phyloP scores from a whole-genome alignment of 2,329 filamentous ascomycete species.

The Xylariaceae sp. region DNA sequence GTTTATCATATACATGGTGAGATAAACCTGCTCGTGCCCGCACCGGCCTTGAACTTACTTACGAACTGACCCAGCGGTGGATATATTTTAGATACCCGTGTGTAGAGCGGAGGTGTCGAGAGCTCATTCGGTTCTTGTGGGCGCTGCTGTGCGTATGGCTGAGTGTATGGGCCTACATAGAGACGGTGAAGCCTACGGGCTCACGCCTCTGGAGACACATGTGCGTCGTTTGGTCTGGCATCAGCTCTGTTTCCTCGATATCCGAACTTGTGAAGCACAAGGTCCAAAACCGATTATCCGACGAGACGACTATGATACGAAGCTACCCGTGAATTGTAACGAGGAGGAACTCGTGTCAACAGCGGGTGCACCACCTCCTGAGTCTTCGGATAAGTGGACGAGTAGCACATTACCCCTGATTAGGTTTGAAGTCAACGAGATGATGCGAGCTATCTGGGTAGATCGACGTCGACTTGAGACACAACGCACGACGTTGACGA shows the following conservation, averaged over 20 bases:
- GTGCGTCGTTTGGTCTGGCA: conserved; percentile 70
- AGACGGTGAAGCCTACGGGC: conserved; percentile 61
- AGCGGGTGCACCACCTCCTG: conserved; percentile 32
- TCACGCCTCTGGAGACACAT: conserved; percentile 63
- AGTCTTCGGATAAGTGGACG: conserved; percentile 54
- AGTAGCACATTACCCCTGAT: conserved; percentile 63
- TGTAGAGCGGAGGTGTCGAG: conserved; percentile 67
- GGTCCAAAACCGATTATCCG: conserved; percentile 66
- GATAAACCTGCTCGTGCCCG: conserved; percentile 18
- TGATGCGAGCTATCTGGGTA: conserved; percentile 64
- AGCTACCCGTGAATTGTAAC: conserved; percentile 64
- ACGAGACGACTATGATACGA: conserved; percentile 70
- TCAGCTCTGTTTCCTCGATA: conserved; percentile 70
- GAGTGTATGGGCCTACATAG: conserved; percentile 74
- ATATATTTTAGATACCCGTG: conserved; percentile 53
- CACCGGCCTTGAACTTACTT: neutral
- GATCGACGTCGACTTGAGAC: conserved; percentile 61
- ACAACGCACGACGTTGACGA: conserved; percentile 55
- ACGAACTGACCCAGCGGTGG: conserved; percentile 15
- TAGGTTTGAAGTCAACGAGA: conserved; percentile 67
- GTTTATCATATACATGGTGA: conserved; percentile 69
- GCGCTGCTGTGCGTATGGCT: conserved; percentile 65
- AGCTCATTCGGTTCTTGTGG: conserved; percentile 66
- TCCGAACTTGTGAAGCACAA: conserved; percentile 68
- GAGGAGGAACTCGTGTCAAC: conserved; percentile 54